Evolutionary conservation across 805 yeast genomes (phyloP), one percentile per base, ranked within the genome.

Genomic region (Komagataella phaffii): DNA sequence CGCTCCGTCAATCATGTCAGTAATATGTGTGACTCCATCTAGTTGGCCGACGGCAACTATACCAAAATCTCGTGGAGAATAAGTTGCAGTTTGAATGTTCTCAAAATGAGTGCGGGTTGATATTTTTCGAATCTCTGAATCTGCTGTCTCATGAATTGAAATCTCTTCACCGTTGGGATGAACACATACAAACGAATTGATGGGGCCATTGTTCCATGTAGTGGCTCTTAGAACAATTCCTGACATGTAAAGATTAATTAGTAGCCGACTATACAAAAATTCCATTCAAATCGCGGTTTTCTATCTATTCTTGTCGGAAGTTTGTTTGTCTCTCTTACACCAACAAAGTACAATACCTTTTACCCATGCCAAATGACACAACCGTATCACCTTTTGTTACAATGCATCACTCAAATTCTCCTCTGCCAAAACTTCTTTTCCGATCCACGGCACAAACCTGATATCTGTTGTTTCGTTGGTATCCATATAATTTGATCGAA

Each of bases 131-230:
- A 30, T 10, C 12, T 30, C 40, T 14, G 40, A 30, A 30, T 30
- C 40, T 55, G 75, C 68, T 0, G 85, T 80, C 55, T 76, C 77
- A 59, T 82, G 83, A 8, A 86, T 71, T 0, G 83, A 68, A 2
- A 88, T 82, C 57, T 85, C 91, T 61, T 89, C 96, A 2, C 95
- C 82, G 24, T 86, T 74, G 1, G 95, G 93, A 56, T 80, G 83
- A 6, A 84, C 82, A 0, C 86, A 81, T 10, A 86, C n/a, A 24
- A 45, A 45, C 7, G 21, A 30, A 8, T 30, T 30, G 40, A 30
- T 8, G 14, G 40, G 40, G 14, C 40, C 40, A 8, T 30, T 14
- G 10, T 30, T 30, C 40, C 40, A 30, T 30, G 40, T 30, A 10
- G 40, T 30, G 14, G 40, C 40, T 30, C 40, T 30, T 10, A 30